Evolutionary conservation across 805 yeast genomes (phyloP).

Genomic region (Priceomyces fermenticarens): DNA sequence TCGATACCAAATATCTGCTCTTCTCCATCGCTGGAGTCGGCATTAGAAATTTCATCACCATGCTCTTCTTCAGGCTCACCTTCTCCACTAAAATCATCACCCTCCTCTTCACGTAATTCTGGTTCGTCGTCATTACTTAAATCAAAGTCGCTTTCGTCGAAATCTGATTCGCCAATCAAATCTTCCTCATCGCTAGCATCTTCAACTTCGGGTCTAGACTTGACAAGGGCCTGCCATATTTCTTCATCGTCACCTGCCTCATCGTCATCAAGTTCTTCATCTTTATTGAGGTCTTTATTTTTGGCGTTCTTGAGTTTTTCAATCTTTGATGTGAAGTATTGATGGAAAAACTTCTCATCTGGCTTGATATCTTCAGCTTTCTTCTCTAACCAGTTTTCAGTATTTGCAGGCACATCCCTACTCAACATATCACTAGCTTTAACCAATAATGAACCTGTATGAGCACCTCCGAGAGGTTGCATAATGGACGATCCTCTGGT

Average conservation of each 20-base stretch:
- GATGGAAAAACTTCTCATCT: slow-evolving; percentile 84
- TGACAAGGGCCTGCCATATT: slow-evolving; percentile 77
- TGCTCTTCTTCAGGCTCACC: slow-evolving; percentile 23
- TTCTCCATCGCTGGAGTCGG: slow-evolving; percentile 17
- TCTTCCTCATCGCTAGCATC: slow-evolving; percentile 35
- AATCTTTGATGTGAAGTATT: slow-evolving; percentile 70
- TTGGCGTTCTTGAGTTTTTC: slow-evolving; percentile 25
- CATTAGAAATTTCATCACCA: slow-evolving; percentile 14
- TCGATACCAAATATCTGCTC: slow-evolving; percentile 17
- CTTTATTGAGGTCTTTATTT: slow-evolving; percentile 23
- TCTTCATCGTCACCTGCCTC: slow-evolving; percentile 62
- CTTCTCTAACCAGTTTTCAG: slow-evolving; percentile 77
- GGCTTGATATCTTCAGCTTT: slow-evolving; percentile 68
- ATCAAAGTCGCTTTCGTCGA: slow-evolving; percentile 45
- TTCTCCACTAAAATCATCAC: slow-evolving; percentile 5
- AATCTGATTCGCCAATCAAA: slow-evolving; percentile 31
- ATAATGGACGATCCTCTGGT: slow-evolving; percentile 89
- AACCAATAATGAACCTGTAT: slow-evolving; percentile 66
- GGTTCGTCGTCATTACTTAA: slow-evolving; percentile 25
- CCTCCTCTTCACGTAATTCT: slow-evolving; percentile 22
- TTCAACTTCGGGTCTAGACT: slow-evolving; percentile 70
- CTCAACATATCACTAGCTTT: slow-evolving; percentile 49
- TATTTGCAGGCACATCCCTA: slow-evolving; percentile 68
- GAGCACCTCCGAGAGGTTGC: slow-evolving; percentile 94
- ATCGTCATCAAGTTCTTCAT: slow-evolving; percentile 22